phyloP scores from a whole-genome alignment of 2,329 filamentous ascomycete genomes.

The Diplodia seriata region DNA sequence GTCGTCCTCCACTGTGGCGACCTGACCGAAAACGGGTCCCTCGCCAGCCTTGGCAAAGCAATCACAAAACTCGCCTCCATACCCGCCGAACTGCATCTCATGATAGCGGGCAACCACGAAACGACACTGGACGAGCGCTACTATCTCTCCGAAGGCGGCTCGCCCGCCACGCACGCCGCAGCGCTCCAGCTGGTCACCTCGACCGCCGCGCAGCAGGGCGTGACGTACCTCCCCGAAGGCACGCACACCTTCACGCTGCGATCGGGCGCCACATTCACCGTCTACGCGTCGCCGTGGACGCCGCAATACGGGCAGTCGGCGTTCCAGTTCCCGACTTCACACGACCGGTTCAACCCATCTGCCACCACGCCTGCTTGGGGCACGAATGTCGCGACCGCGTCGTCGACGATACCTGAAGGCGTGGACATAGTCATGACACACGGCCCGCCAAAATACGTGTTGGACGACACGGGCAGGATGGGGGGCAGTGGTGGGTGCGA shows the following conservation, averaged over 20 bases:
- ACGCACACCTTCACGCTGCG: conserved; percentile 53
- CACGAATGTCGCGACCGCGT: conserved; percentile 2
- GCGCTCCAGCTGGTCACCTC: conserved; percentile 26
- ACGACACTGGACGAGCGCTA: conserved; percentile 61
- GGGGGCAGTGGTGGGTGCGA: conserved; percentile 58
- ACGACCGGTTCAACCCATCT: conserved; percentile 60
- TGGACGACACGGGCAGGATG: conserved; percentile 50
- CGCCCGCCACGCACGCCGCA: conserved; percentile 37
- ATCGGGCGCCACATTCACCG: conserved; percentile 58
- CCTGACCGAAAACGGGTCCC: conserved; percentile 59
- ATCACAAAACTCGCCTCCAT: conserved; percentile 57
- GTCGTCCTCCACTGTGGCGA: conserved; percentile 67
- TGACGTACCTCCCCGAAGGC: conserved; percentile 64
- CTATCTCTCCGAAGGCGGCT: conserved; percentile 45
- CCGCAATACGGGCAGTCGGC: conserved; percentile 64
- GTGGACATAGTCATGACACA: conserved; percentile 68
- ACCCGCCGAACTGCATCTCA: conserved; percentile 63
- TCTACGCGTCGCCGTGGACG: conserved; percentile 61
- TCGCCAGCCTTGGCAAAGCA: conserved; percentile 55
- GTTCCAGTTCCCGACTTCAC: conserved; percentile 59
- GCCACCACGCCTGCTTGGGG: conserved; percentile 39
- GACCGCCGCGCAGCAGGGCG: conserved; percentile 47
- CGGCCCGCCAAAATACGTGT: conserved; percentile 60
- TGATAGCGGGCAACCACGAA: conserved; percentile 70
- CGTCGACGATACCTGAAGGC: conserved; percentile 41